Conservation (phyloP, 2,329 filamentous ascomycete genomes). For the Exserohilum turcica region DNA sequence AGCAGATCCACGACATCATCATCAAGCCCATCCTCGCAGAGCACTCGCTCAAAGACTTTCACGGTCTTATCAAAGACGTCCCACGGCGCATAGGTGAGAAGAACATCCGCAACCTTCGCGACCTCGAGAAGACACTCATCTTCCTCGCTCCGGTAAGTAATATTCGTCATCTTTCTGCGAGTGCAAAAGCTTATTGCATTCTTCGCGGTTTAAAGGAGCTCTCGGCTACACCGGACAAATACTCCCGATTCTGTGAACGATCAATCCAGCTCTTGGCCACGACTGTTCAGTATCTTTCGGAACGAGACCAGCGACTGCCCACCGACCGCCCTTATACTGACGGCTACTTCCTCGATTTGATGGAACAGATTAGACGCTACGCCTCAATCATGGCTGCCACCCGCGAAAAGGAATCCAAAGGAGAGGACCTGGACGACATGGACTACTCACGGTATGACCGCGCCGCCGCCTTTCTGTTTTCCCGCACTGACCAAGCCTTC, state of each 20-base stretch:
- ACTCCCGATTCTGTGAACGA: conserved; percentile 86
- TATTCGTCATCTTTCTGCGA: conserved; percentile 57
- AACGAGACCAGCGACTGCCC: conserved; percentile 82
- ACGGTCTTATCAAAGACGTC: conserved; percentile 76
- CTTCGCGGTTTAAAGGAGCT: conserved; percentile 71
- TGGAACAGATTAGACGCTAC: conserved; percentile 91
- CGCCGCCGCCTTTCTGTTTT: conserved; percentile 28
- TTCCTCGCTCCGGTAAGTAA: conserved; percentile 93
- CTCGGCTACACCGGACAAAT: conserved; percentile 70
- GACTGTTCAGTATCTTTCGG: conserved; percentile 82
- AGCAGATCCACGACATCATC: conserved; percentile 79
- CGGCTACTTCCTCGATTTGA: conserved; percentile 95
- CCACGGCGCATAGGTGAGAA: conserved; percentile 80
- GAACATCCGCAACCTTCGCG: conserved; percentile 87
- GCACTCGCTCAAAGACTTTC: conserved; percentile 75
- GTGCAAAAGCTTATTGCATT: conserved; percentile 71
- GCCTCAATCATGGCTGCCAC: conserved; percentile 79
- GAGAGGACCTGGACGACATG: conserved; percentile 58
- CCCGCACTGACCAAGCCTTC: conserved; percentile 28
- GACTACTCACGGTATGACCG: conserved; percentile 54
- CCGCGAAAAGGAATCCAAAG: conserved; percentile 68
- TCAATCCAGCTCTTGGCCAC: conserved; percentile 90
- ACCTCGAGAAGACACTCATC: conserved; percentile 91
- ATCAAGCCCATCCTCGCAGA: conserved; percentile 76
- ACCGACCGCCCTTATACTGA: conserved; percentile 90